Evolutionary conservation across 2,329 filamentous ascomycete genomes (phyloP).

Genomic region (Fusarium sp.): DNA sequence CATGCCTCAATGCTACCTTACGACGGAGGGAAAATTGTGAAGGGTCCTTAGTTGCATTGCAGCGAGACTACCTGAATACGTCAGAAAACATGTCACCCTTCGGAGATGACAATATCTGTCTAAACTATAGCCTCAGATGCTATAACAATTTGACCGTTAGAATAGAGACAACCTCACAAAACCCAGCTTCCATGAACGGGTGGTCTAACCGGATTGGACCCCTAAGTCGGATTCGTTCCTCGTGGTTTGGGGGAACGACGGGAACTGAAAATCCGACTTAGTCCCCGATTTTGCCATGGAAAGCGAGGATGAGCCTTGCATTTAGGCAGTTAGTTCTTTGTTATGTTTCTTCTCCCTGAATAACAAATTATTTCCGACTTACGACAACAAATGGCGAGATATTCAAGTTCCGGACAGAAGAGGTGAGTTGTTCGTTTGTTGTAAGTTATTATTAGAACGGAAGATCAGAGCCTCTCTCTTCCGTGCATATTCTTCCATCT

Average conservation of each 20-base stretch:
- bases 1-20: slow-evolving; percentile 1
- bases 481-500: not conserved
- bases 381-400: not conserved
- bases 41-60: not conserved
- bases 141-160: slow-evolving; percentile 8
- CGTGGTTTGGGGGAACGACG: slow-evolving; percentile 11
- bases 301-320: slow-evolving; percentile 5
- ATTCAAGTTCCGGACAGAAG: not conserved
- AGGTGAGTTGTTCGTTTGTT: not conserved
- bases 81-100: slow-evolving; percentile 4
- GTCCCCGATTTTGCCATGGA: slow-evolving; percentile 1
- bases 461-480: slow-evolving; percentile 2
- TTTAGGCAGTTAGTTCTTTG: not conserved
- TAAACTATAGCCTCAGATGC: slow-evolving; percentile 4
- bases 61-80: not conserved
- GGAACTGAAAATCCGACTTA: slow-evolving; percentile 15
- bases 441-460: slow-evolving; percentile 9
- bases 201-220: slow-evolving; percentile 21
- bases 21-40: not conserved
- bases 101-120: slow-evolving; percentile 31
- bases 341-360: not conserved
- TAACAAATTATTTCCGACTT: not conserved
- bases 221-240: slow-evolving; percentile 2
- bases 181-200: slow-evolving; percentile 7
- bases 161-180: not conserved